Conservation (phyloP, 2,329 filamentous ascomycete genomes). For the Clarireedia sp. region DNA sequence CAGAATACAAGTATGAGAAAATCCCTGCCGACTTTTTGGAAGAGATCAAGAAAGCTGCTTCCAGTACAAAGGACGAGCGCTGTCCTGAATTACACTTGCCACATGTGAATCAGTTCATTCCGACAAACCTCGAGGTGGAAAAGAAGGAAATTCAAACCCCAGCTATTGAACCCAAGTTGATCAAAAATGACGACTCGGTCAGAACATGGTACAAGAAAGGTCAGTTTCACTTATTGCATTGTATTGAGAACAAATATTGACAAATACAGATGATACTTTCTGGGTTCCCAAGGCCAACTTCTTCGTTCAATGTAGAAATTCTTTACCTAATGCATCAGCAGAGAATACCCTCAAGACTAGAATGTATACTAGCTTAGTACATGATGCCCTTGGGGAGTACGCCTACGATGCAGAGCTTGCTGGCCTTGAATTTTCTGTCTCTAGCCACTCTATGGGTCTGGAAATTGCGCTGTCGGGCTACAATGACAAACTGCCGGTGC, state of each 20-base stretch:
- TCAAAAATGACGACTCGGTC: conserved; percentile 73
- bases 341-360: conserved; percentile 70
- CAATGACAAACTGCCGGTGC: conserved; percentile 89
- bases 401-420: conserved; percentile 94
- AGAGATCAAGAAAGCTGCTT: conserved; percentile 58
- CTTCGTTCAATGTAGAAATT: conserved; percentile 70
- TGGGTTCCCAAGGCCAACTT: conserved; percentile 95
- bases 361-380: conserved; percentile 77
- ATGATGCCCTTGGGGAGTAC: conserved; percentile 85
- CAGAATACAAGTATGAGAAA: conserved; percentile 78
- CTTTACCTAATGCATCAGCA: conserved; percentile 70
- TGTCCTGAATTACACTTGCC: conserved; percentile 73
- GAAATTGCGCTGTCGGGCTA: conserved; percentile 79
- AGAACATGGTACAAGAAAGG: conserved; percentile 91
- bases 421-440: conserved; percentile 76
- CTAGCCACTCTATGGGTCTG: conserved; percentile 62
- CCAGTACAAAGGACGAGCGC: conserved; percentile 49
- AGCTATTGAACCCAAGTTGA: conserved; percentile 64
- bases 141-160: conserved; percentile 82
- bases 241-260: not conserved
- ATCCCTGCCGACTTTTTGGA: conserved; percentile 69
- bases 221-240: not conserved
- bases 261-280: conserved; percentile 68
- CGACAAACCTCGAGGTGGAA: conserved; percentile 85
- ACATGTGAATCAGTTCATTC: conserved; percentile 92